Conservation (phyloP, 1,139 yeast species). For the Taiozyma sp. region DNA sequence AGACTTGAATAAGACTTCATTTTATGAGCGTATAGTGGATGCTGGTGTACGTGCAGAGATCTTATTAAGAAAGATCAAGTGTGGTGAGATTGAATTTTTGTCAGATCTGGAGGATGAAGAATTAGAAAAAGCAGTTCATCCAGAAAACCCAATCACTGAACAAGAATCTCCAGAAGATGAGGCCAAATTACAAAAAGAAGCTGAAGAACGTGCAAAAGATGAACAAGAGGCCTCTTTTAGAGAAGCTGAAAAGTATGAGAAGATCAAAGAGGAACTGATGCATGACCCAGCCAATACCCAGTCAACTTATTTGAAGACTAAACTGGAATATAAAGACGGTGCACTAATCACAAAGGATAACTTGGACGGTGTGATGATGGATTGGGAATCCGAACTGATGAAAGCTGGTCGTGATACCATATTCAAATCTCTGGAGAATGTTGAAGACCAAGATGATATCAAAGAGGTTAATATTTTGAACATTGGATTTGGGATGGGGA, state of each 20-base stretch:
- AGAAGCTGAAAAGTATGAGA: slow-evolving; percentile 8
- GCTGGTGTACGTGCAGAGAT: slow-evolving; percentile 94
- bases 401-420: slow-evolving; percentile 69
- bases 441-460: slow-evolving; percentile 26
- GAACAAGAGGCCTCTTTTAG: slow-evolving; percentile 26
- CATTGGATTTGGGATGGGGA: slow-evolving; percentile 97
- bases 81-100: slow-evolving; percentile 52
- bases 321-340: slow-evolving; percentile 65
- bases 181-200: slow-evolving; percentile 17
- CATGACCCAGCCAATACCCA: slow-evolving; percentile 62
- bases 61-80: slow-evolving; percentile 66
- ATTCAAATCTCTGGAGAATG: slow-evolving; percentile 33
- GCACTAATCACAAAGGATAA: slow-evolving; percentile 69
- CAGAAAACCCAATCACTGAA: slow-evolving; percentile 1
- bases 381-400: slow-evolving; percentile 90
- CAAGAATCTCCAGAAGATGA: slow-evolving; percentile 5
- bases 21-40: slow-evolving; percentile 56
- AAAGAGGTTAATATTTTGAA: slow-evolving; percentile 56
- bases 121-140: slow-evolving; percentile 2
- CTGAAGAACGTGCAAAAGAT: slow-evolving; percentile 6
- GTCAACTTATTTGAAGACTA: slow-evolving; percentile 57
- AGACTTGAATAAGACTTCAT: slow-evolving; percentile 35
- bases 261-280: slow-evolving; percentile 13
- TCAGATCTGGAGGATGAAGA: slow-evolving; percentile 21
- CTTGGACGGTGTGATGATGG: slow-evolving; percentile 96